phyloP scores from a whole-genome alignment of 1,284 basidiomycete species.

The Trichosporon faecale region DNA sequence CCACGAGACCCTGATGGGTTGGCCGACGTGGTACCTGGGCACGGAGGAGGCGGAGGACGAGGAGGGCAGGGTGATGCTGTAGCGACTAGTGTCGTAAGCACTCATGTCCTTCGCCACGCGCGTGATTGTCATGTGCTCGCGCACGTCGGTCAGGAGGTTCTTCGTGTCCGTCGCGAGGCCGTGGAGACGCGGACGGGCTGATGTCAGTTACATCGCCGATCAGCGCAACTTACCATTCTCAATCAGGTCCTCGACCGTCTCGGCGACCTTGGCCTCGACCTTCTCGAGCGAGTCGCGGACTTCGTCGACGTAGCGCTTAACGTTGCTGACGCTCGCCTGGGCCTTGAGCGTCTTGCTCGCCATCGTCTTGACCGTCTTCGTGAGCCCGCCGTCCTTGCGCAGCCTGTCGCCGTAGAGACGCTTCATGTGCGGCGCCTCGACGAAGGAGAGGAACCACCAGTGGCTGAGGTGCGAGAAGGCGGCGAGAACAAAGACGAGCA shows the following conservation, averaged over 20 bases:
- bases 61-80: constrained; percentile 62
- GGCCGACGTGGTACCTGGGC: constrained; percentile 77
- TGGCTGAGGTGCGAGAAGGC: constrained; percentile 77
- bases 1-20: constrained; percentile 84
- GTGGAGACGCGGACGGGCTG: constrained; percentile 63
- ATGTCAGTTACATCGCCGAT: neutral
- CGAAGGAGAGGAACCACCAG: constrained; percentile 85
- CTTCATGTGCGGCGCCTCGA: constrained; percentile 95
- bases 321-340: constrained; percentile 61
- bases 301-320: constrained; percentile 76
- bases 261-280: constrained; percentile 86
- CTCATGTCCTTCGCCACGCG: constrained; percentile 77
- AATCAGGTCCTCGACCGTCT: constrained; percentile 87
- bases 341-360: constrained; percentile 67
- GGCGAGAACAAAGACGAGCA: constrained; percentile 79
- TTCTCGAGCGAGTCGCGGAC: constrained; percentile 91
- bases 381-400: constrained; percentile 90
- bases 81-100: constrained; percentile 72
- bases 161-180: constrained; percentile 90
- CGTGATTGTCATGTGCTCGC: constrained; percentile 84
- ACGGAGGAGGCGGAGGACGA: constrained; percentile 49
- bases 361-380: constrained; percentile 90
- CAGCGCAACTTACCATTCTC: constrained; percentile 68
- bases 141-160: constrained; percentile 81
- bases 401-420: constrained; percentile 89